These are phyloP conservation scores for Immersiporthe knoxdaviesiana DNA, from an alignment of 2,329 filamentous ascomycete species.

Conservation along the genomic window DNA sequence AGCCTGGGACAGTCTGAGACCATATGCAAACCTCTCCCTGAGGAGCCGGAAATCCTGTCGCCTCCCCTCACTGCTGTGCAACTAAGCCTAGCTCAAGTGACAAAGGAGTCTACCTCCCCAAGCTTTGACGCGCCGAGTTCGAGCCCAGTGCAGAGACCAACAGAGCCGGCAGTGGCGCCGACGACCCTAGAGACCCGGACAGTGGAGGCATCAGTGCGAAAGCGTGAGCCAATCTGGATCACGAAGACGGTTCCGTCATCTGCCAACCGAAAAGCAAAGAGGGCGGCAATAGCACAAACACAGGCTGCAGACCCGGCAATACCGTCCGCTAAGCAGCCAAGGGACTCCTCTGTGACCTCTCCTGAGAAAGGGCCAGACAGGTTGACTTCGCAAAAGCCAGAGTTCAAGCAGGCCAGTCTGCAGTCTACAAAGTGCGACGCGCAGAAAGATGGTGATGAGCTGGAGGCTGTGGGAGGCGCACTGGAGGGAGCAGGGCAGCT, in stretches of 20 bases:
- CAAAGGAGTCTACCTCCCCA: background rate
- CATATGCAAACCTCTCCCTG: slow-evolving; percentile 19
- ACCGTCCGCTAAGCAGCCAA: background rate
- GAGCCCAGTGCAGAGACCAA: background rate
- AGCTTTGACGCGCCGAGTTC: background rate
- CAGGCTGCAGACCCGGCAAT: background rate
- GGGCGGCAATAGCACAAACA: slow-evolving; percentile 3
- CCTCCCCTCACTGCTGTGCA: slow-evolving; percentile 24
- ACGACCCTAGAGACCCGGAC: background rate
- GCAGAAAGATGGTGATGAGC: background rate
- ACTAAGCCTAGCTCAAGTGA: background rate
- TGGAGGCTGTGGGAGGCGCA: slow-evolving; percentile 8
- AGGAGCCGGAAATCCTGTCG: slow-evolving; percentile 23
- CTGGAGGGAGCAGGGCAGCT: slow-evolving; percentile 29
- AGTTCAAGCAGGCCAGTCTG: background rate
- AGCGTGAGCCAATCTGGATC: slow-evolving; percentile 16
- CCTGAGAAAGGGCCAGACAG: background rate
- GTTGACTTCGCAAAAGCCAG: background rate
- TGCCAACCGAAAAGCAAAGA: slow-evolving; percentile 11
- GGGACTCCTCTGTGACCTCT: background rate
- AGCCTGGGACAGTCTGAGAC: slow-evolving; percentile 8
- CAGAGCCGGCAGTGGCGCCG: background rate
- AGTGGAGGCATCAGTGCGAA: background rate
- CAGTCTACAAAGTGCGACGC: background rate
- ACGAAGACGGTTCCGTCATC: slow-evolving; percentile 8